Evolutionary conservation across 208 protist genomes (phyloP), one percentile per base, ranked within the genome.

Genomic region (Plasmodiophora brassicae): DNA sequence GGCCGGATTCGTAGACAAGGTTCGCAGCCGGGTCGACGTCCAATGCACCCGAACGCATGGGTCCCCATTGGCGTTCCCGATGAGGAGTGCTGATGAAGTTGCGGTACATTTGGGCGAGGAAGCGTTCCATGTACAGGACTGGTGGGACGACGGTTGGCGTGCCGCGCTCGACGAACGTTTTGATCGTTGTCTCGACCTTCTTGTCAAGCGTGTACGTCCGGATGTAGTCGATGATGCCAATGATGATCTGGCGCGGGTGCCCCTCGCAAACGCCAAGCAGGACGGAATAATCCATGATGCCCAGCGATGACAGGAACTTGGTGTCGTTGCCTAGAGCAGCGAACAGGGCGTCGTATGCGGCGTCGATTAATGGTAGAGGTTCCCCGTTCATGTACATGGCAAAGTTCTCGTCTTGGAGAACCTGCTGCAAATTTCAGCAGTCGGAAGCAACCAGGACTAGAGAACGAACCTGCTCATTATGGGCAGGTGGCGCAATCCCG

Each of bases 251-350:
- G 32, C 41, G 5, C 14, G 65, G 65, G n/a, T n/a, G 65, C 32
- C 10, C 5, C n/a, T 78, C n/a, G 10, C 65, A 5, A 5, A 78
- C n/a, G 20, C 65, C 65, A 8, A 78, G 5, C n/a, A 78, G 41
- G 41, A 78, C n/a, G 20, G 65, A 78, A 78, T 78, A 78, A 78
- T 78, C 65, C 65, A 78, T 78, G n/a, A 78, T 78, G 65, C n/a
- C 65, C 5, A 78, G 65, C 32, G 10, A 36, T 14, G 65, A n/a
- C 20, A 78, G n/a, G 41, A 78, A 78, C 5, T 32, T 78, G 20
- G 65, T 38, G 41, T 78, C 65, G 41, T 78, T 78, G 10, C 41
- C 65, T 5, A 78, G 41, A 5, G 65, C 65, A 5, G 10, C 41
- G 41, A 14, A 5, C 32, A 78, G 65, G 20, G n/a, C 14, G 14